Evolutionary conservation across 495 filamentous ascomycete genomes (phyloP), one percentile per base, ranked within the genome.

Genomic region (Platismatia glauca): DNA sequence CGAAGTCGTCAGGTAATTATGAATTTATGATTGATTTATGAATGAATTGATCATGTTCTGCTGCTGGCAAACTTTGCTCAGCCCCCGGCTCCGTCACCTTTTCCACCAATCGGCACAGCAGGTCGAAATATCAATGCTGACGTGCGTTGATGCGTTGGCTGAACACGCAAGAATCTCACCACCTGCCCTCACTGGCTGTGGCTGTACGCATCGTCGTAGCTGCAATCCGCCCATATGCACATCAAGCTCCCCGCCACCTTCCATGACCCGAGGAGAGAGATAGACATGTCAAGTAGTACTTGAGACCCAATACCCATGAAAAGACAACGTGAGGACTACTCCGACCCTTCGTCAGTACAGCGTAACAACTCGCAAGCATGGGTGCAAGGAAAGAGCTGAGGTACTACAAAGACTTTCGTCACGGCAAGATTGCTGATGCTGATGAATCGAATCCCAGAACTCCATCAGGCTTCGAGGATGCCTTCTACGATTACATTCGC

Each of bases 401-500:
- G 50, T 53, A 53, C 1, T 3, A 1, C 0, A 11, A 3, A 8
- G 0, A 7, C 7, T 33, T 3, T 34, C 27, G 20, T 16, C 0
- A 33, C 2, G 29, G 33, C 4, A n/a, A 0, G 3, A 18, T 53
- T 7, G 6, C 13, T 53, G 11, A 9, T 33, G 16, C 50, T 53
- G 5, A 33, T 8, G 6, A 53, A 20, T 31, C 1, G 0, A 33
- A 33, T 29, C 1, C 0, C n/a, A 53, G 50, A 34, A 16, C 13
- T 18, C 13, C 50, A 9, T 53, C 29, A 0, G 29, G 13, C 9
- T 59, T 59, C 4, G 22, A 44, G 38, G 2, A 46, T 59, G 57
- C 57, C 35, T 59, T 59, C 38, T 20, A 59, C 33, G 38, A 44
- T 1, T 59, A 59, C 16, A 44, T 59, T 46, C 44, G 44, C 7